Conservation (phyloP, 306 rosid genomes). For the Citrullus mucosospermus region DNA sequence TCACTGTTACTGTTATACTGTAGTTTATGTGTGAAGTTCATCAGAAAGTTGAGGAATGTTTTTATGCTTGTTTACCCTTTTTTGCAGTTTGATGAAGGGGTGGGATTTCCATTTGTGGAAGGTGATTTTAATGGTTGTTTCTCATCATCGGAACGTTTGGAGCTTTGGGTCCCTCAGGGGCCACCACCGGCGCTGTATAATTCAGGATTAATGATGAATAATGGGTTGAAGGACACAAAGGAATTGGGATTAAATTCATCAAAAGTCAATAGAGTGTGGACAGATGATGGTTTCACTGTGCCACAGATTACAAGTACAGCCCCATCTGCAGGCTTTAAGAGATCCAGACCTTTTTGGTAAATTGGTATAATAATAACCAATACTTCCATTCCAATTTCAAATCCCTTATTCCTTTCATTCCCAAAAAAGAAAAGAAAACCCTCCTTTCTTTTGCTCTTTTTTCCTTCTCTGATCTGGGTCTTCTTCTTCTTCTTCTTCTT, state of each 20-base stretch:
- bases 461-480: not conserved
- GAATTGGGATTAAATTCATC: conserved; percentile 12
- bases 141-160: conserved; percentile 24
- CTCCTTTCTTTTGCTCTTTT: not conserved
- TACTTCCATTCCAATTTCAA: not conserved
- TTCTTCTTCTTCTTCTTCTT: not conserved
- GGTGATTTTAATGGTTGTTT: conserved; percentile 23
- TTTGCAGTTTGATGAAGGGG: conserved; percentile 39
- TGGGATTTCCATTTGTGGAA: conserved; percentile 16
- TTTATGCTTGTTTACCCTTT: not conserved
- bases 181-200: conserved; percentile 20
- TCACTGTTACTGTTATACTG: not conserved
- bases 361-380: not conserved
- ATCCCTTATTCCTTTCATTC: not conserved
- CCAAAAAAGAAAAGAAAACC: not conserved
- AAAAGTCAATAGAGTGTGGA: conserved; percentile 33
- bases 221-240: conserved; percentile 26
- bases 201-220: conserved; percentile 20
- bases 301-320: conserved; percentile 48
- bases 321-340: conserved; percentile 33
- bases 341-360: conserved; percentile 45
- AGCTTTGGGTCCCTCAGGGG: conserved; percentile 82
- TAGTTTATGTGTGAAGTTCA: not conserved
- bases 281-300: conserved; percentile 67
- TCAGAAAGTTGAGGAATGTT: not conserved